These are phyloP conservation scores for Prunus padus DNA, from an alignment of 306 rosid genomes.

Conservation along the genomic window DNA sequence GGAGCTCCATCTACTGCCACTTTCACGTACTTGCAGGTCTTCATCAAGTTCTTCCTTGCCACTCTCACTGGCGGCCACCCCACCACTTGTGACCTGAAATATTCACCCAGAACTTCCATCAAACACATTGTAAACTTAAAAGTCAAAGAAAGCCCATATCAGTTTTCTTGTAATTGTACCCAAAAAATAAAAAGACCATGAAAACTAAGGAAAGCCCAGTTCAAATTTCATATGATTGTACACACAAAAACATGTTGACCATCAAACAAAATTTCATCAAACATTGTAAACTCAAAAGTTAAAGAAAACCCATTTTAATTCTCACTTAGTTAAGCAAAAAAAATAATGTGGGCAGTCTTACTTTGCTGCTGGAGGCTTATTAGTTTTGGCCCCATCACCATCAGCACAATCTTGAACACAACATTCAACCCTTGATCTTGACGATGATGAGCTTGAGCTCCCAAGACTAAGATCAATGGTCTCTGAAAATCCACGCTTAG, in stretches of 20 bases:
- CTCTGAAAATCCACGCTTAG: slow-evolving; percentile 51
- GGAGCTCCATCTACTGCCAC: slow-evolving; percentile 81
- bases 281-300: neutral
- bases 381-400: neutral
- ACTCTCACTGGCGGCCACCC: slow-evolving; percentile 79
- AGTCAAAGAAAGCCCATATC: neutral
- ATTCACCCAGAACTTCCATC: neutral
- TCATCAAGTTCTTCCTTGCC: slow-evolving; percentile 45
- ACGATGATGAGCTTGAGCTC: slow-evolving; percentile 21
- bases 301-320: neutral
- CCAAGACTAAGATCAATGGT: slow-evolving; percentile 45
- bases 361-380: slow-evolving; percentile 36
- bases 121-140: neutral
- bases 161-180: neutral
- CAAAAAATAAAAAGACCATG: too few relatives aligned
- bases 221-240: too few relatives aligned
- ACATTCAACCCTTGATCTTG: neutral
- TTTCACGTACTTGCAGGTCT: slow-evolving; percentile 51
- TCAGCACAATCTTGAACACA: neutral
- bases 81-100: slow-evolving; percentile 45
- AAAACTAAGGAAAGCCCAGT: too few relatives aligned
- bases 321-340: neutral
- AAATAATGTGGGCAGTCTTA: slow-evolving; percentile 26
- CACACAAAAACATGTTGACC: too few relatives aligned
- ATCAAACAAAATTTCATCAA: neutral